Conservation (phyloP, 805 yeast species). For the Metschnikowia picachoensis region DNA sequence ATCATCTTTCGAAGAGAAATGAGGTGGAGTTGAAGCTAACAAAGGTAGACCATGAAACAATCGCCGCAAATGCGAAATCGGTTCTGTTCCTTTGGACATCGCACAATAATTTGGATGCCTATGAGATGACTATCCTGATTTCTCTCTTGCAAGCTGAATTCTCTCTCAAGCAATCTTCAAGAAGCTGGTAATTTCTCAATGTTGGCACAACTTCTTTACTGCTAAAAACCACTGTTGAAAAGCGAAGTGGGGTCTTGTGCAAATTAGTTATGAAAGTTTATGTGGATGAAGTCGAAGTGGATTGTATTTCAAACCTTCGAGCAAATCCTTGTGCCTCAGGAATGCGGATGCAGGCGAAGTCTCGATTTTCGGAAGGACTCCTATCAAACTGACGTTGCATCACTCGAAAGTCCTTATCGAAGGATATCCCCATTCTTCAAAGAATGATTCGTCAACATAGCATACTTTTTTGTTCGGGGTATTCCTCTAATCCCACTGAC, state of each 20-base stretch:
- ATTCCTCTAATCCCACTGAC: slow-evolving; percentile 16
- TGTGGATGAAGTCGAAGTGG: slow-evolving; percentile 11
- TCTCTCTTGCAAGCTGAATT: background rate
- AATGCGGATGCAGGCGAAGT: background rate
- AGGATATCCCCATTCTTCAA: slow-evolving; percentile 10
- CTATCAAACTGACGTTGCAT: too few relatives aligned
- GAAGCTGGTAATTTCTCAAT: background rate
- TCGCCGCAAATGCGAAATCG: slow-evolving; percentile 1
- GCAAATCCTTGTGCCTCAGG: background rate
- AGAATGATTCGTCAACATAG: slow-evolving; percentile 13
- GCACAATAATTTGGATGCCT: background rate
- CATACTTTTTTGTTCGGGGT: slow-evolving; percentile 6
- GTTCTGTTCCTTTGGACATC: slow-evolving; percentile 1
- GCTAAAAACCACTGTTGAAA: slow-evolving; percentile 4
- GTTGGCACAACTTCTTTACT: slow-evolving; percentile 8
- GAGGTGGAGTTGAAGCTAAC: slow-evolving; percentile 10
- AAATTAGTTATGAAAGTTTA: slow-evolving; percentile 7
- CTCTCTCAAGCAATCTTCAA: background rate
- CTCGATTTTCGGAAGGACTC: too few relatives aligned
- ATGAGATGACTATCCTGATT: background rate
- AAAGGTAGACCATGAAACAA: background rate
- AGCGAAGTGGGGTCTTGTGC: slow-evolving; percentile 8
- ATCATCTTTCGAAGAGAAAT: background rate
- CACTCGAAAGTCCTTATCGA: slow-evolving; percentile 5
- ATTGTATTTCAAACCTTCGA: slow-evolving; percentile 6